Evolutionary conservation across 176 grass and related monocot species (phyloP).

Genomic region (Urochloa ruziziensis): DNA sequence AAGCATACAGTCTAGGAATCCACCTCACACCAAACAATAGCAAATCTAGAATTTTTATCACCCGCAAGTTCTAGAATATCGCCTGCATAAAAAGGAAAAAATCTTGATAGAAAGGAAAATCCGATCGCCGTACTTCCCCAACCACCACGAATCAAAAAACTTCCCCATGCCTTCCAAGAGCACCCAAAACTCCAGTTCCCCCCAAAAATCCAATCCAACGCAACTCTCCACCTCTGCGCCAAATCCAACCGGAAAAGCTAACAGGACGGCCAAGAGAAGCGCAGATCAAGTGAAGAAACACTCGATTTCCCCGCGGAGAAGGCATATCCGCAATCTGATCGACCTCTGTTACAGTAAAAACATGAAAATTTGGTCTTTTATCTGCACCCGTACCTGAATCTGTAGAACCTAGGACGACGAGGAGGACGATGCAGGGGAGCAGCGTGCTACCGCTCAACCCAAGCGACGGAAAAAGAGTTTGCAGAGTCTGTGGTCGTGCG

Average conservation of each 20-base stretch:
- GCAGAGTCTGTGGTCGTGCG: background rate
- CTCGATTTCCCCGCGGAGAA: background rate
- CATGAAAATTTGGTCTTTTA: background rate
- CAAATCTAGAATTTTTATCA: background rate
- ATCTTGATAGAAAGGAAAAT: background rate
- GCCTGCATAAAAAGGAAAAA: background rate
- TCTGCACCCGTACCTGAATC: background rate
- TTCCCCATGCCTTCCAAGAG: background rate
- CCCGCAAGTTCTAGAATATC: background rate
- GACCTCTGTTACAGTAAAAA: background rate
- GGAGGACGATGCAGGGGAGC: background rate
- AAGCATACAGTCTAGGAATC: too few species aligned
- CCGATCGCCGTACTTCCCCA: background rate
- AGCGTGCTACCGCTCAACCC: background rate
- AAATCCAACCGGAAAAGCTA: background rate
- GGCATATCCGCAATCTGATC: background rate
- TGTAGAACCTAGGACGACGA: background rate
- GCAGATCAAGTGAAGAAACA: background rate
- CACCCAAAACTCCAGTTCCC: background rate
- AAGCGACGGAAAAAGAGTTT: conserved; percentile 8
- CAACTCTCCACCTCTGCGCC: background rate
- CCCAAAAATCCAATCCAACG: background rate
- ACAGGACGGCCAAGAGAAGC: background rate
- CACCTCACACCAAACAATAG: too few species aligned
- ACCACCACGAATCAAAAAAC: background rate